These are phyloP conservation scores for Tolypocladium guangdongense DNA, from an alignment of 2,329 filamentous ascomycete species.

Conservation along the genomic window DNA sequence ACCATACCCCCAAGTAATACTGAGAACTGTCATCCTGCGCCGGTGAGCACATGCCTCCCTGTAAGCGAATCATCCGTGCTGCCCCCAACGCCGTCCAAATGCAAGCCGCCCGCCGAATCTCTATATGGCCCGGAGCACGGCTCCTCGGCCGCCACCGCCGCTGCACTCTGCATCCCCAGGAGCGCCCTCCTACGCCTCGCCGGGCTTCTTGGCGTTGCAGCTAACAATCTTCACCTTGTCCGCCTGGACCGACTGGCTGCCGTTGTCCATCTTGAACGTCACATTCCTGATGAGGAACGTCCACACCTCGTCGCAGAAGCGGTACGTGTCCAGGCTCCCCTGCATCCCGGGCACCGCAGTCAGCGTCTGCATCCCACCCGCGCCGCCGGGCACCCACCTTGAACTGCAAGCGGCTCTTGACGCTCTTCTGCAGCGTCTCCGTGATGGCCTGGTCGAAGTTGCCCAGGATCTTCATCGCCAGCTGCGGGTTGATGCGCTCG, in stretches of 20 bases:
- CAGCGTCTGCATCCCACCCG: neutral
- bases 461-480: slow-evolving; percentile 94
- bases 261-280: slow-evolving; percentile 92
- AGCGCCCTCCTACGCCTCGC: slow-evolving; percentile 18
- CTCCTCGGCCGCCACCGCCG: neutral
- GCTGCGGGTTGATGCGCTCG: slow-evolving; percentile 89
- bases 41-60: neutral
- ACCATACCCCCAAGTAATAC: too few species aligned
- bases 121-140: neutral
- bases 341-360: slow-evolving; percentile 22
- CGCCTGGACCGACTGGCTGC: slow-evolving; percentile 59
- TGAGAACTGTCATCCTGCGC: too few species aligned
- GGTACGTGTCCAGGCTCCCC: slow-evolving; percentile 96
- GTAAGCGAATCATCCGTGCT: neutral
- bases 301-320: slow-evolving; percentile 99
- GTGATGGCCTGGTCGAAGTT: slow-evolving; percentile 94
- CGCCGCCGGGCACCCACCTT: slow-evolving; percentile 51
- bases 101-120: neutral
- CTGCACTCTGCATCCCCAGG: neutral
- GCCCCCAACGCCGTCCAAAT: slow-evolving; percentile 8
- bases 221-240: slow-evolving; percentile 98
- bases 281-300: slow-evolving; percentile 98
- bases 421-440: slow-evolving; percentile 82
- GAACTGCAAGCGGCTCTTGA: slow-evolving; percentile 84
- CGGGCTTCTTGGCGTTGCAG: slow-evolving; percentile 74